Evolutionary conservation across 768 basidiomycete genomes (phyloP).

Genomic region (Termitomyces sp.): DNA sequence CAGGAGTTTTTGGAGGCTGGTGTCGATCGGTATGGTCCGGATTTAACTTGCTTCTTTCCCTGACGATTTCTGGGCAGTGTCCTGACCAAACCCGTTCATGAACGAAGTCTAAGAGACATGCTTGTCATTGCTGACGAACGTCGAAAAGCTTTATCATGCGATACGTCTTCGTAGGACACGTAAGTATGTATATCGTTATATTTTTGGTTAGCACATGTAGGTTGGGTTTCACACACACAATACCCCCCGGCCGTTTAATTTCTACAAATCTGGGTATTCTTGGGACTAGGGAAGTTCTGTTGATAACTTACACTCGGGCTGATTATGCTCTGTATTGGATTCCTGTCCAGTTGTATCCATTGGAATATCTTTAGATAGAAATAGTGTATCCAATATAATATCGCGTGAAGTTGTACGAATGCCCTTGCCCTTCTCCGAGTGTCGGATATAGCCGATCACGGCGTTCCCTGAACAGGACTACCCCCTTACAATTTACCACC

Average conservation of each 20-base stretch:
- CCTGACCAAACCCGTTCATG: constrained; percentile 75
- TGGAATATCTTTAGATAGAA: background rate
- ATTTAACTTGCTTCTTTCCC: background rate
- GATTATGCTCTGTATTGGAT: background rate
- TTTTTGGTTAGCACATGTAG: background rate
- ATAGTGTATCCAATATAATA: background rate
- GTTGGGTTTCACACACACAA: background rate
- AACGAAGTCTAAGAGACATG: constrained; percentile 43
- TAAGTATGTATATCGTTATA: background rate
- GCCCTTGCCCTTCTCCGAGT: constrained; percentile 8
- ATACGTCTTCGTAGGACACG: constrained; percentile 8
- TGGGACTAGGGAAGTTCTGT: background rate
- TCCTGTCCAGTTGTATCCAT: background rate
- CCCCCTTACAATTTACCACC: constrained; percentile 4
- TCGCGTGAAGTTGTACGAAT: background rate
- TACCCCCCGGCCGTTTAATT: too few relatives aligned
- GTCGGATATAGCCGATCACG: constrained; percentile 34
- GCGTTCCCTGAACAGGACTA: constrained; percentile 11
- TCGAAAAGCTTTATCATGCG: constrained; percentile 27
- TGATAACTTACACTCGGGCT: background rate
- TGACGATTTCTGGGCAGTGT: constrained; percentile 36
- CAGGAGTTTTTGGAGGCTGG: constrained; percentile 72
- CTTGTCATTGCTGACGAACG: constrained; percentile 39
- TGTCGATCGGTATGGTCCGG: constrained; percentile 55
- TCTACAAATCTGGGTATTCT: background rate